Conservation (phyloP, 352 stramenopile species). For the Lagenidium giganteum region DNA sequence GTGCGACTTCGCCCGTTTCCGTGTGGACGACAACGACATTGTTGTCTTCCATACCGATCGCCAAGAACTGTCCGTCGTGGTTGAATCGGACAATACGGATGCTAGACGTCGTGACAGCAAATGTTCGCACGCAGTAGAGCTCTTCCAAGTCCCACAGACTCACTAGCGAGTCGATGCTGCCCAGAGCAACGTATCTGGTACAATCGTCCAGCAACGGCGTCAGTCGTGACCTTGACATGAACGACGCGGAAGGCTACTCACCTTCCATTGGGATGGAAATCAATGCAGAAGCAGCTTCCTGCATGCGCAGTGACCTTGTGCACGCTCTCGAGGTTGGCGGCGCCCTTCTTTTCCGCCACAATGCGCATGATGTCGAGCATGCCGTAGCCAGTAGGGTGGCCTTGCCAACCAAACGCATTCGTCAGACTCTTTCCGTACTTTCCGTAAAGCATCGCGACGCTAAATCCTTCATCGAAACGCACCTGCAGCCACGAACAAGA, state of each 20-base stretch:
- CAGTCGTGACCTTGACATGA: too few relatives aligned
- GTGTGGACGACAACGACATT: slow-evolving; percentile 60
- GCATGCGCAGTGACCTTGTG: slow-evolving; percentile 78
- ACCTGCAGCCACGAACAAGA: slow-evolving; percentile 75
- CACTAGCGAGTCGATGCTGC: slow-evolving; percentile 80
- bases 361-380: slow-evolving; percentile 85
- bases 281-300: slow-evolving; percentile 78
- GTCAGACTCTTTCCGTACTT: not conserved
- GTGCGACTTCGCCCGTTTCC: slow-evolving; percentile 46
- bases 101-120: slow-evolving; percentile 76
- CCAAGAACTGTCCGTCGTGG: slow-evolving; percentile 65
- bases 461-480: not conserved
- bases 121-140: slow-evolving; percentile 81
- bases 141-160: slow-evolving; percentile 84
- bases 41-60: slow-evolving; percentile 75
- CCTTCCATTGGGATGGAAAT: slow-evolving; percentile 74
- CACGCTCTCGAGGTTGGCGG: slow-evolving; percentile 77
- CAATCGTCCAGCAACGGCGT: too few relatives aligned
- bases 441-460: not conserved
- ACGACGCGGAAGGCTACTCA: slow-evolving; percentile 13
- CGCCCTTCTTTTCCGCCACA: slow-evolving; percentile 68
- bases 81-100: slow-evolving; percentile 79
- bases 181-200: slow-evolving; percentile 63
- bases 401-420: slow-evolving; percentile 14
- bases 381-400: slow-evolving; percentile 64